phyloP scores from a whole-genome alignment of 2,329 filamentous ascomycete species.

The Xylaria sp. region DNA sequence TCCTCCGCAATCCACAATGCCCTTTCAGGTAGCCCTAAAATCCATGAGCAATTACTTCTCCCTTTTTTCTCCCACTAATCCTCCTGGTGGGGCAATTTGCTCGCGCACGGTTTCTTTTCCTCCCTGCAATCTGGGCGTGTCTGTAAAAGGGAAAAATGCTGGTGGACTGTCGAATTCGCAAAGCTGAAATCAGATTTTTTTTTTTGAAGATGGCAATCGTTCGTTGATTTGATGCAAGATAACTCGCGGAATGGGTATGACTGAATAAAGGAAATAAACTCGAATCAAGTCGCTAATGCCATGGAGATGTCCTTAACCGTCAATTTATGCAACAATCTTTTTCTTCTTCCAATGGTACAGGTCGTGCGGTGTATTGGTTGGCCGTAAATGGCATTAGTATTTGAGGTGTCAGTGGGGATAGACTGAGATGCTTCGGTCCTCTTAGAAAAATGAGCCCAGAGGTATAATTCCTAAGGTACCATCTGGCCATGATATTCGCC shows the following conservation, averaged over 20 bases:
- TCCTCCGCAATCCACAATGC: slow-evolving; percentile 26
- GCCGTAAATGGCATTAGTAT: slow-evolving; percentile 33
- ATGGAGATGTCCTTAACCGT: slow-evolving; percentile 58
- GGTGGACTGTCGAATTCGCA: slow-evolving; percentile 46
- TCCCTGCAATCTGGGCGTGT: slow-evolving; percentile 46
- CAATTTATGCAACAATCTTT: slow-evolving; percentile 59
- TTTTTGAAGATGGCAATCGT: slow-evolving; percentile 48
- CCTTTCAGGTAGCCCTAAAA: slow-evolving; percentile 30
- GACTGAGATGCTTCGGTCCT: not conserved
- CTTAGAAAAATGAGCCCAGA: slow-evolving; percentile 12
- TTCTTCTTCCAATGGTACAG: slow-evolving; percentile 57
- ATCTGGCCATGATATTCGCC: slow-evolving; percentile 53
- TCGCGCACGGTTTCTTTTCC: slow-evolving; percentile 41
- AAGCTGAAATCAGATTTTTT: slow-evolving; percentile 48
- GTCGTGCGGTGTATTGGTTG: slow-evolving; percentile 38
- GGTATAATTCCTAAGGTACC: slow-evolving; percentile 42
- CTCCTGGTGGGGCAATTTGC: slow-evolving; percentile 37
- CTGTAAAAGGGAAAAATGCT: slow-evolving; percentile 41
- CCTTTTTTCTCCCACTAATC: slow-evolving; percentile 39
- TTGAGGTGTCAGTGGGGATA: slow-evolving; percentile 15
- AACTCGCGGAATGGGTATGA: slow-evolving; percentile 52
- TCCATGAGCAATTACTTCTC: slow-evolving; percentile 42
- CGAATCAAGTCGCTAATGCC: slow-evolving; percentile 61
- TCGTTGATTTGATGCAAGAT: slow-evolving; percentile 45
- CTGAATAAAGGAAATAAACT: slow-evolving; percentile 49